Conservation (phyloP, 164 flowering plant species). For the Vitis amurensis region DNA sequence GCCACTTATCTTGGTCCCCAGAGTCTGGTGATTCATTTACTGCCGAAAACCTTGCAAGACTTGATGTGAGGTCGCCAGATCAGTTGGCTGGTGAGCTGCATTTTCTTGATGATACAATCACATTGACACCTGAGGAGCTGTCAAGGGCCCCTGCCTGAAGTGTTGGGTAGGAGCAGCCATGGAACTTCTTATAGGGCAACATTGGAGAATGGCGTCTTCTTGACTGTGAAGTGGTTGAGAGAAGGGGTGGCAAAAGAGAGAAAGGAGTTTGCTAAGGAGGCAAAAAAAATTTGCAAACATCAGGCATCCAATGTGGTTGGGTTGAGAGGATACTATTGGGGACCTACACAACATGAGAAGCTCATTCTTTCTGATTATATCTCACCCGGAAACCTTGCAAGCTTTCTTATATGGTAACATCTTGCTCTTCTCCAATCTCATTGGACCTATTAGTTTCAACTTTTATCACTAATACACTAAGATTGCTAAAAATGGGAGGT, state of each 20-base stretch:
- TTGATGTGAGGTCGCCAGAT: constrained; percentile 90
- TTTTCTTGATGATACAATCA: constrained; percentile 82
- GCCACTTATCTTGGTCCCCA: constrained; percentile 84
- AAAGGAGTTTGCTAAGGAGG: constrained; percentile 94
- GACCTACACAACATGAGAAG: constrained; percentile 97
- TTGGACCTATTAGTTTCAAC: neutral
- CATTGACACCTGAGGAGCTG: constrained; percentile 84
- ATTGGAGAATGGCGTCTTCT: constrained; percentile 71
- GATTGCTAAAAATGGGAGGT: neutral
- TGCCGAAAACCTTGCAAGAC: constrained; percentile 58
- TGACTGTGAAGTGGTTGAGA: constrained; percentile 97
- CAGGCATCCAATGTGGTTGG: constrained; percentile 95
- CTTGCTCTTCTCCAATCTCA: neutral
- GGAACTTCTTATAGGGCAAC: constrained; percentile 94
- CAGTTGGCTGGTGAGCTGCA: constrained; percentile 82
- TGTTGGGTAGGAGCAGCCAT: constrained; percentile 95
- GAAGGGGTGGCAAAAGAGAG: constrained; percentile 95
- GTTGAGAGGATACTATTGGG: constrained; percentile 95
- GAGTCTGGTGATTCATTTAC: constrained; percentile 80
- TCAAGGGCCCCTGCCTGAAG: constrained; percentile 99
- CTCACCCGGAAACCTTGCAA: constrained; percentile 93
- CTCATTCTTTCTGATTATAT: constrained; percentile 90
- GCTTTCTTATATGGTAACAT: constrained; percentile 87
- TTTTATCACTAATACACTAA: neutral
- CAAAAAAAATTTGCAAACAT: constrained; percentile 88